Evolutionary conservation across 345 rosid species (phyloP).

Genomic region (Chamaenerion angustifolium): DNA sequence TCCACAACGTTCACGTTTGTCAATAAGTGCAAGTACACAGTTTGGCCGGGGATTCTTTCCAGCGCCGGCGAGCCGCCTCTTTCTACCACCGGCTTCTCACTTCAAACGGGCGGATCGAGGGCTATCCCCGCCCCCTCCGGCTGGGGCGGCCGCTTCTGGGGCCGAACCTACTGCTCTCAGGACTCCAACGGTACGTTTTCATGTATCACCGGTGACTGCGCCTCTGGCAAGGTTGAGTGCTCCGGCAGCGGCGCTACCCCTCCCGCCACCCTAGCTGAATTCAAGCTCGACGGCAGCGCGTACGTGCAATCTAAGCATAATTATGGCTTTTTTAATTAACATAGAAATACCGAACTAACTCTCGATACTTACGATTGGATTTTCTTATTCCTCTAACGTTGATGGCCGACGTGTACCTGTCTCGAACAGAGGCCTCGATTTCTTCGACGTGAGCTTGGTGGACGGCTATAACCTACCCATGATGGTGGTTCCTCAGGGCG

Average conservation of each 20-base stretch:
- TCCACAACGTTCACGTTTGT: slow-evolving; percentile 50
- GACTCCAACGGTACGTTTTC: slow-evolving; percentile 56
- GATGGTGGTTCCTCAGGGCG: slow-evolving; percentile 71
- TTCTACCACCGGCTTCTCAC: slow-evolving; percentile 68
- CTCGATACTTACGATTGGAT: background rate
- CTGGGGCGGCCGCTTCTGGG: slow-evolving; percentile 98
- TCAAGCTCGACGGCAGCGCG: slow-evolving; percentile 57
- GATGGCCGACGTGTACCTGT: too few species aligned
- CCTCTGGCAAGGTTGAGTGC: slow-evolving; percentile 62
- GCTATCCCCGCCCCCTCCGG: slow-evolving; percentile 49
- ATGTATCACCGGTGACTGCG: slow-evolving; percentile 78
- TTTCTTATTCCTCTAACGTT: background rate
- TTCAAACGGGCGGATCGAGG: slow-evolving; percentile 47
- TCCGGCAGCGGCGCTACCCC: slow-evolving; percentile 62
- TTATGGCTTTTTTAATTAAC: too few species aligned
- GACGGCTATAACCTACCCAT: slow-evolving; percentile 89
- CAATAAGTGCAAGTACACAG: slow-evolving; percentile 66
- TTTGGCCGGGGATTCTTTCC: too few species aligned
- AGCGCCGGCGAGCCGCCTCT: slow-evolving; percentile 59
- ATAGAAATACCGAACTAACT: too few species aligned
- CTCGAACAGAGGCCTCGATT: slow-evolving; percentile 42
- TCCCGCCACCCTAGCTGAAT: slow-evolving; percentile 77
- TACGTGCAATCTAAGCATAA: background rate
- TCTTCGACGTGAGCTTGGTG: slow-evolving; percentile 75
- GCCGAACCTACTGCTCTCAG: slow-evolving; percentile 53